Conservation (phyloP, 768 basidiomycete species). For the Atractiella rhizophila region DNA sequence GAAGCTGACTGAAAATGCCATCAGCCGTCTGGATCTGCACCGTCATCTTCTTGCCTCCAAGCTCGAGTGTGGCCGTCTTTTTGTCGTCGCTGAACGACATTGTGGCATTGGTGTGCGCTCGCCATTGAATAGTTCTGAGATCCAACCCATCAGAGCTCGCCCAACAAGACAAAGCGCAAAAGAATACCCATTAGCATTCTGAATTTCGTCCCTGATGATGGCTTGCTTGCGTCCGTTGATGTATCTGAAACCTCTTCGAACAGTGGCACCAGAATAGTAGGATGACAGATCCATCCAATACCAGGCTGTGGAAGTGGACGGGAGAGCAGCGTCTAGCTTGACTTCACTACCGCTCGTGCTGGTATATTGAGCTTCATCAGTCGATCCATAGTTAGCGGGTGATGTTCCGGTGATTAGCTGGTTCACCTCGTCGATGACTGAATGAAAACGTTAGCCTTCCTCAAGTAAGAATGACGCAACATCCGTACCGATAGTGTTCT, state of each 20-base stretch:
- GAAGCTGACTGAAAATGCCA: conserved; percentile 34
- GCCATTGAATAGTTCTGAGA: conserved; percentile 11
- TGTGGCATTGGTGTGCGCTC: conserved; percentile 89
- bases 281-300: conserved; percentile 10
- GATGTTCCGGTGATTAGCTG: conserved; percentile 43
- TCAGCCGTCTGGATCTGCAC: conserved; percentile 42
- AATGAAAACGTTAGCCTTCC: no score
- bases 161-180: not conserved
- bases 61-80: conserved; percentile 44
- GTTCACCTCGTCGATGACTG: conserved; percentile 45
- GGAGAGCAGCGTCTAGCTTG: conserved; percentile 46
- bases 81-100: conserved; percentile 29
- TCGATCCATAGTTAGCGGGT: conserved; percentile 36
- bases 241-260: conserved; percentile 59
- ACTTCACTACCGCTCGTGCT: conserved; percentile 53
- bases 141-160: no score
- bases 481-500: conserved; percentile 90
- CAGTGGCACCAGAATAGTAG: conserved; percentile 29
- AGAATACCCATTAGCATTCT: conserved; percentile 22
- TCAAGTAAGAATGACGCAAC: no score
- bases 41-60: conserved; percentile 41
- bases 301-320: conserved; percentile 30
- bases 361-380: conserved; percentile 37
- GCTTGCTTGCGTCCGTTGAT: conserved; percentile 67
- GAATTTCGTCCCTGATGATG: conserved; percentile 78